Percentiles rank a stretch among this genome's conserved stretches.
phyloP scores from a whole-genome alignment of 2,329 filamentous ascomycete genomes.

The Bipolaris gigantea region DNA sequence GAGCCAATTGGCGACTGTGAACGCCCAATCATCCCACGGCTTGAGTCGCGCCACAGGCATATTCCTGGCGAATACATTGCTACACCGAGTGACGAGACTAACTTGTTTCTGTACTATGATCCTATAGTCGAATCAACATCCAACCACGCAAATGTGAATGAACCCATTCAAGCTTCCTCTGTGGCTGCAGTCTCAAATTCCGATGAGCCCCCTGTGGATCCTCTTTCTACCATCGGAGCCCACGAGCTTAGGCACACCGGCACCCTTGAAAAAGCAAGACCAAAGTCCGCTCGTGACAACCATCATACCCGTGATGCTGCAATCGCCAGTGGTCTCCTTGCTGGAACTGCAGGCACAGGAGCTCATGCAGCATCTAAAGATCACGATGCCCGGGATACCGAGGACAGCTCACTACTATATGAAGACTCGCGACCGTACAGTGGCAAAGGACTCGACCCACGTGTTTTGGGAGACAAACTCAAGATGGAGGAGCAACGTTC shows the following conservation, averaged over 20 bases:
- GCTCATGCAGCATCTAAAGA: constrained; percentile 21
- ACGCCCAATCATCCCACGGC: constrained; percentile 26
- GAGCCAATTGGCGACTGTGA: constrained; percentile 1
- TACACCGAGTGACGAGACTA: constrained; percentile 33
- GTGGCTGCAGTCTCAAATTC: not conserved
- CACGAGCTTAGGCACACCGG: constrained; percentile 32
- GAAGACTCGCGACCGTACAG: constrained; percentile 31
- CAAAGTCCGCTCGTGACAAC: constrained; percentile 24
- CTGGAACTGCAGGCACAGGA: constrained; percentile 28
- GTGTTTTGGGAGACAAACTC: constrained; percentile 23
- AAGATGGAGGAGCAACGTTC: constrained; percentile 24
- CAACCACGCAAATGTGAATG: not conserved
- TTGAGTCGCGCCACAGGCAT: constrained; percentile 41
- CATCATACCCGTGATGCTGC: constrained; percentile 33
- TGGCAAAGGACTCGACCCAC: constrained; percentile 33
- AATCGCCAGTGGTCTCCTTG: constrained; percentile 29
- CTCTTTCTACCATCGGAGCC: constrained; percentile 3
- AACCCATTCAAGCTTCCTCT: not conserved
- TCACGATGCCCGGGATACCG: constrained; percentile 16
- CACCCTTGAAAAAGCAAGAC: constrained; percentile 22
- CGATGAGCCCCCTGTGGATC: not conserved
- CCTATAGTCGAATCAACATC: constrained; percentile 9
- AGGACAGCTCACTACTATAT: constrained; percentile 15
- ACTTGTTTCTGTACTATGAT: constrained; percentile 26
- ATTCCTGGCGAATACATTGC: constrained; percentile 40